A percentile compares a stretch with the other conserved stretches of the same genome.
These are phyloP conservation scores for Aspergillus sp. DNA, from an alignment of 2,329 filamentous ascomycete species.

Conservation along the genomic window DNA sequence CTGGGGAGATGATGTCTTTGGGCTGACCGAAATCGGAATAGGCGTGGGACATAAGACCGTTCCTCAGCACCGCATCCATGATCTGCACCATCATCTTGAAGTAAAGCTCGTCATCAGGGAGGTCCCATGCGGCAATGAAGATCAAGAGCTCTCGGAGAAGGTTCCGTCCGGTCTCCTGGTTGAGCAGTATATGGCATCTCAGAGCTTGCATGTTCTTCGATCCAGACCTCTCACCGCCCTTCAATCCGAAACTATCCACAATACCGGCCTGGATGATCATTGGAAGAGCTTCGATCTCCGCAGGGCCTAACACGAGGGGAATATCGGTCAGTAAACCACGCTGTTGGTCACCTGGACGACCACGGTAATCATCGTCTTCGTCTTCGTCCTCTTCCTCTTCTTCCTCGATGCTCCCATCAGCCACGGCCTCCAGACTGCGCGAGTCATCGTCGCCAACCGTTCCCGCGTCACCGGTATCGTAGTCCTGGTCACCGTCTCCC, in stretches of 20 bases:
- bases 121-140: slow-evolving; percentile 95
- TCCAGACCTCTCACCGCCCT: slow-evolving; percentile 60
- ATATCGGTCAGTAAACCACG: slow-evolving; percentile 89
- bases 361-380: slow-evolving; percentile 52
- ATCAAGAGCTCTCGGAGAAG: slow-evolving; percentile 86
- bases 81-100: slow-evolving; percentile 97
- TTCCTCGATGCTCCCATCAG: slow-evolving; percentile 47
- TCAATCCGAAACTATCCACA: slow-evolving; percentile 72
- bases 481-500: slow-evolving; percentile 40
- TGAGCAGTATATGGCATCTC: slow-evolving; percentile 83
- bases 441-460: slow-evolving; percentile 44
- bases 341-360: slow-evolving; percentile 52
- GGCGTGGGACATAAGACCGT: slow-evolving; percentile 83
- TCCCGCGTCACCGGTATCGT: slow-evolving; percentile 41
- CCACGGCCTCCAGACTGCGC: slow-evolving; percentile 42
- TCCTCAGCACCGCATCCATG: slow-evolving; percentile 86
- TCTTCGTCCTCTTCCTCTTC: slow-evolving; percentile 57
- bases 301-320: slow-evolving; percentile 87
- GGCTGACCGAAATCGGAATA: slow-evolving; percentile 89
- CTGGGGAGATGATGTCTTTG: slow-evolving; percentile 94
- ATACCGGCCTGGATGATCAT: slow-evolving; percentile 98
- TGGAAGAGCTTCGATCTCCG: slow-evolving; percentile 91
- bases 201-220: slow-evolving; percentile 82
- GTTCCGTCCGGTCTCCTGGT: slow-evolving; percentile 86
- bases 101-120: slow-evolving; percentile 88